These are phyloP conservation scores for Xanthoconium stramineum DNA, from an alignment of 768 basidiomycete species.

Conservation along the genomic window DNA sequence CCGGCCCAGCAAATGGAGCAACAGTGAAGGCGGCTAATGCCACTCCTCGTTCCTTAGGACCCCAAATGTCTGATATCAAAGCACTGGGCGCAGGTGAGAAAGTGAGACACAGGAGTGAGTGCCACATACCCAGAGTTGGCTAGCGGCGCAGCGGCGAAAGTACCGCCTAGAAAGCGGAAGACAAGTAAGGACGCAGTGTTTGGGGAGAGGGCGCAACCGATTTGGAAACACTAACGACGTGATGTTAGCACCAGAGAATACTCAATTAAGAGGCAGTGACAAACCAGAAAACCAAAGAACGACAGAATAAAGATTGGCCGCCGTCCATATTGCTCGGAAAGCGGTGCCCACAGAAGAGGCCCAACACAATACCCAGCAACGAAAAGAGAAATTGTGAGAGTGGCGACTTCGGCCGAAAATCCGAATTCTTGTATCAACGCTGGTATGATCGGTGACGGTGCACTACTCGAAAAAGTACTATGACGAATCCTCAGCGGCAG, in stretches of 20 bases:
- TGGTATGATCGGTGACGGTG: conserved; percentile 48
- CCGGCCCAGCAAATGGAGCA: conserved; percentile 67
- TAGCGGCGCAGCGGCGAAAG: conserved; percentile 65
- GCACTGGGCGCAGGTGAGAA: conserved; percentile 32
- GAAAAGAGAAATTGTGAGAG: conserved; percentile 59
- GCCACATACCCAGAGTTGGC: conserved; percentile 59
- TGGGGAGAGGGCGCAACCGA: conserved; percentile 57
- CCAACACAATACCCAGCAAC: conserved; percentile 68
- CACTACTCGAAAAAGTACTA: conserved; percentile 64
- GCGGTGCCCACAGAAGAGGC: conserved; percentile 56
- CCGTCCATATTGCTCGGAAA: conserved; percentile 57
- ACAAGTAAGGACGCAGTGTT: conserved; percentile 64
- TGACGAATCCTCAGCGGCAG: background rate
- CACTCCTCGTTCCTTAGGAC: conserved; percentile 55
- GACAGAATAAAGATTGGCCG: conserved; percentile 54
- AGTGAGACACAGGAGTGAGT: background rate
- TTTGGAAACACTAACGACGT: conserved; percentile 48
- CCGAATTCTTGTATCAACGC: conserved; percentile 45
- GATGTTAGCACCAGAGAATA: background rate
- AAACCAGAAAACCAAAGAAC: conserved; percentile 53
- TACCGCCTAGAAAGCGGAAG: conserved; percentile 68
- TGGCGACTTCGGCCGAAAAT: conserved; percentile 49
- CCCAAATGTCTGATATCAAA: conserved; percentile 61
- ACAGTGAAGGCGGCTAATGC: conserved; percentile 64
- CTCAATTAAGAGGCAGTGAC: conserved; percentile 9